Conservation (phyloP, 2,329 filamentous ascomycete species). For the Nothomitra cinnamomea region DNA sequence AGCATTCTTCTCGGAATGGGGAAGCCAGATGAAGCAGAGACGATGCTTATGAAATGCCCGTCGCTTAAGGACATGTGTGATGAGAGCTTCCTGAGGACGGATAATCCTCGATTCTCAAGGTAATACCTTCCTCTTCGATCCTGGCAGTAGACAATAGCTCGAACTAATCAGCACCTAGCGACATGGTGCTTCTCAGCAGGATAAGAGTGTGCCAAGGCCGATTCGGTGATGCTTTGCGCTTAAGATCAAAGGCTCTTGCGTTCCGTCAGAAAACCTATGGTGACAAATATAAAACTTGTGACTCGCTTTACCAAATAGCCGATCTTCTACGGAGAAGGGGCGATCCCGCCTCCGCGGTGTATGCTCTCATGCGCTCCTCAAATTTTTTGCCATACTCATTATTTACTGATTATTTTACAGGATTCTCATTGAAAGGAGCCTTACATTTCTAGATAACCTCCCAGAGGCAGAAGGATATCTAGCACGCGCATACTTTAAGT, state of each 20-base stretch:
- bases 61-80: constrained; percentile 22
- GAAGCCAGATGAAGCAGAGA: constrained; percentile 20
- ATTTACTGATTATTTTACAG: no score
- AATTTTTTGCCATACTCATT: not conserved
- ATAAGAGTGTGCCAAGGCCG: constrained; percentile 11
- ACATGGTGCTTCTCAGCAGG: constrained; percentile 11
- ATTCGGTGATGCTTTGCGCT: constrained; percentile 9
- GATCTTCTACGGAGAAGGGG: not conserved
- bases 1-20: constrained; percentile 21
- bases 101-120: constrained; percentile 8
- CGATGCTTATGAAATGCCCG: constrained; percentile 19
- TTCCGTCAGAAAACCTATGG: constrained; percentile 9
- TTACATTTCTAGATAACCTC: not conserved
- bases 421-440: not conserved
- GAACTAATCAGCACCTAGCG: constrained; percentile 1
- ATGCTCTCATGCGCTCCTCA: not conserved
- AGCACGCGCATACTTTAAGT: not conserved
- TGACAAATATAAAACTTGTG: constrained; percentile 9
- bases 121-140: not conserved
- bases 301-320: constrained; percentile 10
- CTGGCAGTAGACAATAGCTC: not conserved
- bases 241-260: constrained; percentile 10
- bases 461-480: not conserved
- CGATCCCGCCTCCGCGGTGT: constrained; percentile 2
- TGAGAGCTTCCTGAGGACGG: constrained; percentile 21